Base-by-base conservation (phyloP, 2,329 filamentous ascomycete genomes). In the Ophiosphaerella herpotricha region DNA sequence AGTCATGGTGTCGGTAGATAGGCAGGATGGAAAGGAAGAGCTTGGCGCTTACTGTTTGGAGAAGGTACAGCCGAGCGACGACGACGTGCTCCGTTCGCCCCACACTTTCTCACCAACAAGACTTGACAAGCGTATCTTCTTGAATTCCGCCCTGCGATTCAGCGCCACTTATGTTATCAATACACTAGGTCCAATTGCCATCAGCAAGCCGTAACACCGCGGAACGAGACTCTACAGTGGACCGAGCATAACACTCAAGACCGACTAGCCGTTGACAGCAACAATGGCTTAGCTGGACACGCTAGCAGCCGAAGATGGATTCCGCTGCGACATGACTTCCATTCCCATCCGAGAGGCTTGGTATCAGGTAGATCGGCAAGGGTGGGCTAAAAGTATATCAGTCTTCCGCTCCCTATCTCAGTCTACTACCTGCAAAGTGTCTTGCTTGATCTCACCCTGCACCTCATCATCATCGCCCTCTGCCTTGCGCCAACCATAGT, bases 321-420 rank as follows among this genome's bases (percentile, higher is more conserved):
- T 55, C 57, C 61, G 60, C 57, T 56, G 60, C 54, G 50, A 54
- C 48, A 62, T 61, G 60, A 55, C 60, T 60, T 66, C 58, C 60
- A 58, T 58, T 60, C 65, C 52, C 56, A 50, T 48, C 47, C 24
- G 49, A 47, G 52, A 51, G 56, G 57, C 61, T 66, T 57, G 56
- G 52, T 52, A 45, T 50, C 31, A 9, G 31, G 39, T 16, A 48
- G 46, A 54, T 45, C 43, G 52, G 55, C 60, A 59, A 55, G 63
- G 66, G 59, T 58, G 47, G 41, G 59, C 52, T 47, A 64, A 63
- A 66, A 54, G 53, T 72, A 73, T 72, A 72, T 72, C 67, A 71
- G 55, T 46, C 51, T 58, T 47, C 46, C 40, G 48, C 49, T 40
- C 53, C 66, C 61, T 51, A 39, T 37, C 45, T 54, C 60, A 43